Conservation (phyloP, 192 early-diverging fungal genomes). For the Coemansia sp. region DNA sequence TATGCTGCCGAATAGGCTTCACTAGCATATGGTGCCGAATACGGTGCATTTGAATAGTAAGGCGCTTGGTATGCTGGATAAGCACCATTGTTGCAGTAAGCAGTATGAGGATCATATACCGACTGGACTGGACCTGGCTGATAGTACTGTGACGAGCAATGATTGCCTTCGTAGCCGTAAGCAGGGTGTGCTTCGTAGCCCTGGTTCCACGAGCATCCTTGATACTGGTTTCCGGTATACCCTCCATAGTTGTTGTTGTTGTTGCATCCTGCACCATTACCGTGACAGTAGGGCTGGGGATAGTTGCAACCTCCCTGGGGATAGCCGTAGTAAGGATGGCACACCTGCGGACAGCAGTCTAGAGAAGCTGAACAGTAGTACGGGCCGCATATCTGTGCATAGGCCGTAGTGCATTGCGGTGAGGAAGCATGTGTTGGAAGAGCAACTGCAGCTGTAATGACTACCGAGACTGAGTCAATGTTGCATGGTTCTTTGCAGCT, state of each 20-base stretch:
- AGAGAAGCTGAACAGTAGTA: background rate
- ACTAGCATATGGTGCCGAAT: background rate
- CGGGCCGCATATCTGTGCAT: background rate
- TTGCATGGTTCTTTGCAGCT: background rate
- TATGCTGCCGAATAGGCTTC: background rate
- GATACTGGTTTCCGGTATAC: background rate
- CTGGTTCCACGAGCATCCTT: background rate
- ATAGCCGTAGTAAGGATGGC: background rate
- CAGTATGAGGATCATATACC: slow-evolving; percentile 4
- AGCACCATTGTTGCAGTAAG: background rate
- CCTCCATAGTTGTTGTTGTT: background rate
- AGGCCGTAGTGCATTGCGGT: background rate
- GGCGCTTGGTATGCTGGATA: background rate
- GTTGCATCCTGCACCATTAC: background rate
- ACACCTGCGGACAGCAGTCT: background rate
- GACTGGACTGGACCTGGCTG: slow-evolving; percentile 2
- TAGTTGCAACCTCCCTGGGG: slow-evolving; percentile 1
- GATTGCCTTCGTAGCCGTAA: background rate
- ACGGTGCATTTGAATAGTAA: background rate
- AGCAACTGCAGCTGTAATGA: slow-evolving; percentile 4
- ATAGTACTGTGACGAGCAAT: background rate
- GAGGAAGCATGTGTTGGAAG: background rate
- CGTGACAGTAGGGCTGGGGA: background rate
- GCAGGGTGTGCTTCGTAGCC: slow-evolving; percentile 3
- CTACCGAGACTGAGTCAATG: background rate